Percentiles rank a stretch among this genome's conserved stretches.
Conservation (phyloP, 2,329 filamentous ascomycete species). For the Fusarium metavorans region DNA sequence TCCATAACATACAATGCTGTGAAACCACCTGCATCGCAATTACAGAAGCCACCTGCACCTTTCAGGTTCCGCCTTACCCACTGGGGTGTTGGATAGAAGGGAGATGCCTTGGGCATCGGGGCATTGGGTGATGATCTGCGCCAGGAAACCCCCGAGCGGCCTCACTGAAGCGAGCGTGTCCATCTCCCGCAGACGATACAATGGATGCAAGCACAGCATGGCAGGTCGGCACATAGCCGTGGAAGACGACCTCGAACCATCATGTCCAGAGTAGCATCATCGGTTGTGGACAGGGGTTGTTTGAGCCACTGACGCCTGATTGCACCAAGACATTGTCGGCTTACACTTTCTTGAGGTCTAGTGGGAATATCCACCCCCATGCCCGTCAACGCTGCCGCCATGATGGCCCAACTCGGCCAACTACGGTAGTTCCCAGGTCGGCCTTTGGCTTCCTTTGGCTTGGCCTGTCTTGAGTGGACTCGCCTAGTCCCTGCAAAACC, state of each 20-base stretch:
- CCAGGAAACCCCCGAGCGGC: conserved; percentile 17
- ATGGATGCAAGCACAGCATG: background rate
- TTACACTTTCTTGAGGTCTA: conserved; percentile 20
- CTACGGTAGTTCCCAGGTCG: conserved; percentile 36
- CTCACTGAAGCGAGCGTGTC: conserved; percentile 23
- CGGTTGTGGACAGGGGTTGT: conserved; percentile 8
- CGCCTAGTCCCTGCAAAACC: conserved; percentile 29
- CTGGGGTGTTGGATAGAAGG: conserved; percentile 11
- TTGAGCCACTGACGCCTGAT: conserved; percentile 29
- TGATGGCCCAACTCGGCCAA: conserved; percentile 30
- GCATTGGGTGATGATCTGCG: conserved; percentile 30
- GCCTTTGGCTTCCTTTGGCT: conserved; percentile 29
- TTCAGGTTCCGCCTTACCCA: conserved; percentile 32
- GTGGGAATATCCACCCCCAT: conserved; percentile 28
- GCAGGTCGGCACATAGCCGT: background rate
- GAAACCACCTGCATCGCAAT: conserved; percentile 27
- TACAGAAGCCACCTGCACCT: conserved; percentile 33
- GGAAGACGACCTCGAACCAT: background rate
- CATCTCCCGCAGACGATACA: conserved; percentile 27
- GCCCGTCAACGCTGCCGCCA: conserved; percentile 35
- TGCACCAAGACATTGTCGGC: conserved; percentile 13
- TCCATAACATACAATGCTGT: conserved; percentile 19
- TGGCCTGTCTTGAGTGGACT: background rate
- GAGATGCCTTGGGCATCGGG: conserved; percentile 17
- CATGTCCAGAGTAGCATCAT: conserved; percentile 13